phyloP scores from a whole-genome alignment of 2,329 filamentous ascomycete genomes.

The Cytospora piceicola region DNA sequence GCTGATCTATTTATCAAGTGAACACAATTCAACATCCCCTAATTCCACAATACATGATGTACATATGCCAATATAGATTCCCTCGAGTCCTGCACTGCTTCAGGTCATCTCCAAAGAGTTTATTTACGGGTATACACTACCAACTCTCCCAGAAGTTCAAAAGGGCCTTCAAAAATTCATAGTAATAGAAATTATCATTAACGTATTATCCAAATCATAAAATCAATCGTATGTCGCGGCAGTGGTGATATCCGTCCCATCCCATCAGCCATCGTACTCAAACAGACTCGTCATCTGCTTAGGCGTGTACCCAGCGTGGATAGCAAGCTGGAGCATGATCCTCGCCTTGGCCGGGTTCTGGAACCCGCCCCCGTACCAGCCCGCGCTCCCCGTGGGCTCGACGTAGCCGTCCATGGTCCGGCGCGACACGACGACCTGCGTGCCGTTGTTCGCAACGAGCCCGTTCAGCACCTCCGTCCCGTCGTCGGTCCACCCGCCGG shows the following conservation, averaged over 20 bases:
- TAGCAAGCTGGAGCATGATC: slow-evolving; percentile 52
- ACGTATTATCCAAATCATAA: neutral
- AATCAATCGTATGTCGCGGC: neutral
- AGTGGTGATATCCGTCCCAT: neutral
- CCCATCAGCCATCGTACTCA: slow-evolving; percentile 16
- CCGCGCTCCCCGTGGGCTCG: slow-evolving; percentile 37
- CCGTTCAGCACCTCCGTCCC: slow-evolving; percentile 47
- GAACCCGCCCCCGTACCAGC: slow-evolving; percentile 52
- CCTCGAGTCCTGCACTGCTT: too few species aligned
- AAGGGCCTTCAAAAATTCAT: too few species aligned
- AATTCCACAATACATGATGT: too few species aligned
- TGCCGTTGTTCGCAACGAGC: slow-evolving; percentile 49
- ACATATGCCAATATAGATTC: too few species aligned
- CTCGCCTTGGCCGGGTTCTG: slow-evolving; percentile 61
- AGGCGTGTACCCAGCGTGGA: slow-evolving; percentile 35
- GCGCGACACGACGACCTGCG: slow-evolving; percentile 56
- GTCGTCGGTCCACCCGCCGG: slow-evolving; percentile 51
- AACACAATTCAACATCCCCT: too few species aligned
- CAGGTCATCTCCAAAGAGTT: too few species aligned
- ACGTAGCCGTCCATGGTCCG: slow-evolving; percentile 58
- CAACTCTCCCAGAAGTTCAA: too few species aligned
- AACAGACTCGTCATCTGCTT: slow-evolving; percentile 21
- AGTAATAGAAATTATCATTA: too few species aligned
- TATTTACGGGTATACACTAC: too few species aligned
- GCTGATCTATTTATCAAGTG: too few species aligned